phyloP scores from a whole-genome alignment of 139 green algal genomes.

The Micractinium conductrix region DNA sequence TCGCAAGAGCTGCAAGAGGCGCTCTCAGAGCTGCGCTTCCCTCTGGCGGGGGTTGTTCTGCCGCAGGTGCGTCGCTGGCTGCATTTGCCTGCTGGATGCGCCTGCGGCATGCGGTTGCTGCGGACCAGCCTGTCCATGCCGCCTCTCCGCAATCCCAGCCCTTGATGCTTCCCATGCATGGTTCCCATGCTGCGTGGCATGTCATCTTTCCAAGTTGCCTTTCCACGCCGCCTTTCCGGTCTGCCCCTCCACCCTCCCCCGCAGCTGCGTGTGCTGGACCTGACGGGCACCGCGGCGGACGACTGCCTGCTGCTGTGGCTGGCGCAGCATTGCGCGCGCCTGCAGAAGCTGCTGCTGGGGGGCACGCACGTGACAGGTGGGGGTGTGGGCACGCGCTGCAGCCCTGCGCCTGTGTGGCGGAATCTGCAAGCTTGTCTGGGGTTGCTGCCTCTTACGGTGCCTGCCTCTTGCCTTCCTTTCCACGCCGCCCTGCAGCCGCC shows the following conservation, averaged over 20 bases:
- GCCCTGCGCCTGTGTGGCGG: background rate
- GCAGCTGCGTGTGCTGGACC: constrained; percentile 28
- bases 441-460: background rate
- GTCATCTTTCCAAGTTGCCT: too few relatives aligned
- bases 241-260: background rate
- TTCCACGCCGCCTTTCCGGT: too few relatives aligned
- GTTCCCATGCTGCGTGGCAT: too few relatives aligned
- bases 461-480: background rate
- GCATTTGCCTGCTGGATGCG: background rate
- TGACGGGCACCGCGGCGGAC: background rate
- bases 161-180: too few relatives aligned
- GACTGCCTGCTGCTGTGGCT: constrained; percentile 31
- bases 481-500: background rate
- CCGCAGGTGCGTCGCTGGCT: background rate
- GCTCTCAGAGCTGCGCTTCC: background rate
- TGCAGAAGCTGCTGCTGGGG: constrained; percentile 9
- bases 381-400: background rate
- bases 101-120: too few relatives aligned
- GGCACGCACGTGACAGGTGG: background rate
- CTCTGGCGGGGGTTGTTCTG: background rate
- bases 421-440: background rate
- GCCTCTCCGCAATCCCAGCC: too few relatives aligned
- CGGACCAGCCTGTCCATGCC: too few relatives aligned
- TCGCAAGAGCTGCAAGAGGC: too few relatives aligned
- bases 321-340: constrained; percentile 8